Evolutionary conservation across 2,329 filamentous ascomycete species (phyloP), one percentile per base, ranked within the genome.

Genomic region (Colletotrichum truncatum): DNA sequence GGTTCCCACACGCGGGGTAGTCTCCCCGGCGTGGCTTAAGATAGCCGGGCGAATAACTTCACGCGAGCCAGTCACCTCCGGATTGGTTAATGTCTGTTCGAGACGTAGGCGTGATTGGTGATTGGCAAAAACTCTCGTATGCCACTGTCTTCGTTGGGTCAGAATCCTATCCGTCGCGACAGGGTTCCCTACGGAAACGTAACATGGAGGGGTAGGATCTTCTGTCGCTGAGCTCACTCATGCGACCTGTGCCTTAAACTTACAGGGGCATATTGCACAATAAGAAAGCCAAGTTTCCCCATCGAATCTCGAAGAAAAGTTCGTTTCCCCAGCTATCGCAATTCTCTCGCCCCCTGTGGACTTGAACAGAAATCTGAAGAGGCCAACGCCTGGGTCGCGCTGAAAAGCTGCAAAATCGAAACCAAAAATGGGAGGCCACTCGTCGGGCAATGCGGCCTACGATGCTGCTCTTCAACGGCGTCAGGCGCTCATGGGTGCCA

Each of bases 391-490:
- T 25, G 45, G n/a, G n/a, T 28, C 6, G 25, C 8, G n/a, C 0
- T 14, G 14, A 11, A 9, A 32, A 28, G 28, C 52, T 53, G 11
- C 12, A 6, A 18, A 14, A 23, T 12, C 36, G 6, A 48, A 30
- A 18, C 16, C 38, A 12, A 71, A 53, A n/a, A 85, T 82, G 79
- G 74, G 74, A 79, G 74, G 83, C 82, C 74, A 70, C 51, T 72
- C 68, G 28, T 72, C 71, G 55, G 67, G 73, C 46, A 73, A 73
- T 26, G 71, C 74, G 18, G 76, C 71, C 68, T 85, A 86, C 68
- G 83, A 86, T 82, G 84, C 81, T 18, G 85, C 85, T 16, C 74
- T 87, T 11, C 72, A 79, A 39, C 81, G 84, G 56, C 84, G 85
- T 9, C 79, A 87, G 74, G 80, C 81, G 38, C 77, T 88, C 26